A percentile compares a stretch with the other conserved stretches of the same genome.
These are phyloP conservation scores for Petunia hybrid DNA, from an alignment of 305 asterid genomes.

Conservation along the genomic window DNA sequence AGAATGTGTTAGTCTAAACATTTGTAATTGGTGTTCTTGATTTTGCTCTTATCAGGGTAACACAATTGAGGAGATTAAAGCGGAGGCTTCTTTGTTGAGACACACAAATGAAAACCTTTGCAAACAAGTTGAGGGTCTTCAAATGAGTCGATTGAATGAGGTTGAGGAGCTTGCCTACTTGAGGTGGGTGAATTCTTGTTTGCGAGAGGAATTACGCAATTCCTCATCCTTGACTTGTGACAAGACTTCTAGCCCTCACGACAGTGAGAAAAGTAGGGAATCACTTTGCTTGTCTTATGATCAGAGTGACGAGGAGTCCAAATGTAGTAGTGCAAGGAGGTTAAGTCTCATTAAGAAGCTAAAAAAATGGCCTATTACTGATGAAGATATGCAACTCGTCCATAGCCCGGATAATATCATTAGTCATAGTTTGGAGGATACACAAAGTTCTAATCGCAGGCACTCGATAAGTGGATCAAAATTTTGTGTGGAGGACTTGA, in stretches of 20 bases:
- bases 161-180: constrained; percentile 94
- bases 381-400: constrained; percentile 65
- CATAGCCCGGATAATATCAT: constrained; percentile 46
- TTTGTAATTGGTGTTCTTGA: constrained; percentile 20
- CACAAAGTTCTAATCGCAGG: constrained; percentile 57
- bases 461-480: constrained; percentile 86
- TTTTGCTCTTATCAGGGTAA: constrained; percentile 54
- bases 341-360: constrained; percentile 72
- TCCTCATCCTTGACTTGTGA: constrained; percentile 49
- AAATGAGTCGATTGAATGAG: constrained; percentile 83
- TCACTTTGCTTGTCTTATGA: constrained; percentile 66
- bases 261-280: constrained; percentile 58
- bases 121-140: constrained; percentile 97
- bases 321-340: constrained; percentile 54
- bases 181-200: constrained; percentile 91
- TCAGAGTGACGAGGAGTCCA: constrained; percentile 60
- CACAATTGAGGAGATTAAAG: constrained; percentile 66
- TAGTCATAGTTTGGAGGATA: constrained; percentile 52
- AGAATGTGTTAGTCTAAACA: not conserved
- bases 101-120: constrained; percentile 77
- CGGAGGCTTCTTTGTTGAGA: constrained; percentile 77
- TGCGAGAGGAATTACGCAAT: constrained; percentile 71
- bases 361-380: constrained; percentile 83
- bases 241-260: constrained; percentile 53
- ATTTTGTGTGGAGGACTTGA: constrained; percentile 57